Conservation (phyloP, 2,329 filamentous ascomycete species). For the Colletotrichum zoysiae region DNA sequence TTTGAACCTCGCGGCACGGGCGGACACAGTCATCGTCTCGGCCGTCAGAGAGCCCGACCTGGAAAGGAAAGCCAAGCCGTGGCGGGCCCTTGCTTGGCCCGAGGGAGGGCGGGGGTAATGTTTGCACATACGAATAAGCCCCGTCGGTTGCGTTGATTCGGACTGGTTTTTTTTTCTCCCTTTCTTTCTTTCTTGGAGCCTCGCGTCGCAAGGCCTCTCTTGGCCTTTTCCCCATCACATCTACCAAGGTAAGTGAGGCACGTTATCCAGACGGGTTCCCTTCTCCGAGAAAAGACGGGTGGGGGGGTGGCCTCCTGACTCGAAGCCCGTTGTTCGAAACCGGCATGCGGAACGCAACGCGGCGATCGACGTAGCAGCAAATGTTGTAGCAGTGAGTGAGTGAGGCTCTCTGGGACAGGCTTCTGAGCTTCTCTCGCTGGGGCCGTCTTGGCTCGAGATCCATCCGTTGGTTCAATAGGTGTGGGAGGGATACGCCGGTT, state of each 20-base stretch:
- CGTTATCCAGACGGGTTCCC: not conserved
- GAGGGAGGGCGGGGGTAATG: not conserved
- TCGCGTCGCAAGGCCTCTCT: not conserved
- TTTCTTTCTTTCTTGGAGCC: not conserved
- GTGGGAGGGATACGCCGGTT: not conserved
- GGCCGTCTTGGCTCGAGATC: not conserved
- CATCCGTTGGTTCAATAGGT: no score
- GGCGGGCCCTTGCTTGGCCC: constrained; percentile 2
- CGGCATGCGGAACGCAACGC: not conserved
- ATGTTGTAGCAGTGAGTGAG: not conserved
- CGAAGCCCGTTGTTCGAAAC: not conserved
- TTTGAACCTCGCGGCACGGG: not conserved
- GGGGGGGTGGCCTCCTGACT: not conserved
- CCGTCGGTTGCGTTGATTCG: not conserved
- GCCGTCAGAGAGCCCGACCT: constrained; percentile 5
- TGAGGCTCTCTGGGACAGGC: not conserved
- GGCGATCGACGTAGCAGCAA: not conserved
- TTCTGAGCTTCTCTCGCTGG: not conserved
- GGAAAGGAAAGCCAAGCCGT: not conserved
- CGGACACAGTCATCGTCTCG: constrained; percentile 30
- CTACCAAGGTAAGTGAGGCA: no score
- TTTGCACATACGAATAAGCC: not conserved
- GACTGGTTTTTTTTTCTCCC: no score
- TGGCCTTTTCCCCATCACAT: not conserved
- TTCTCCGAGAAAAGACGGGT: not conserved